Evolutionary conservation across 345 rosid species (phyloP).

Genomic region (Trapa incisa): DNA sequence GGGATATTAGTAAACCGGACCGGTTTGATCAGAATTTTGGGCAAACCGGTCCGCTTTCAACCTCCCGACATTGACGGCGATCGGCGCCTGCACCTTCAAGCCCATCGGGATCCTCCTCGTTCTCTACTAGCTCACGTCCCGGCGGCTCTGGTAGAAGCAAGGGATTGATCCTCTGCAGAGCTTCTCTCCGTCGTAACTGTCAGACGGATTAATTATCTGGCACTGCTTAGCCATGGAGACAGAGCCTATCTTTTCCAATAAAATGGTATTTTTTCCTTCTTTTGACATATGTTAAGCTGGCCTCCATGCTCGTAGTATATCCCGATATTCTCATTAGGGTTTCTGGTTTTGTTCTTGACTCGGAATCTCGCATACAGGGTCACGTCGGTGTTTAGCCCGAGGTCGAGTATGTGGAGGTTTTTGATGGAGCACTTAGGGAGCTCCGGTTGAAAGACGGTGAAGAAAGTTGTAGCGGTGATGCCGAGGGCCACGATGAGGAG

Average conservation of each 20-base stretch:
- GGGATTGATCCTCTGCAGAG: conserved; percentile 65
- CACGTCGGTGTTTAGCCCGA: conserved; percentile 48
- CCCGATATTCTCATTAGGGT: conserved; percentile 65
- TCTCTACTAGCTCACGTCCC: conserved; percentile 33
- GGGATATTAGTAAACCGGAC: not conserved
- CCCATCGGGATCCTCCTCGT: conserved; percentile 59
- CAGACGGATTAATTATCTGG: too few relatives aligned
- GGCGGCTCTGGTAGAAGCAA: conserved; percentile 64
- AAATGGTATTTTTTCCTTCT: too few relatives aligned
- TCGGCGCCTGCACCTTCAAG: conserved; percentile 52
- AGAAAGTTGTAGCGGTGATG: conserved; percentile 32
- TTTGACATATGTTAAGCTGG: conserved; percentile 27
- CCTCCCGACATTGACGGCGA: conserved; percentile 47
- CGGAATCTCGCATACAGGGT: conserved; percentile 47
- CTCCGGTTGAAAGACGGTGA: conserved; percentile 53
- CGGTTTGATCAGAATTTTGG: not conserved
- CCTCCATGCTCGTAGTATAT: conserved; percentile 67
- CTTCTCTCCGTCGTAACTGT: conserved; percentile 28
- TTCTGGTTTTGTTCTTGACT: conserved; percentile 57
- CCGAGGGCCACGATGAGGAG: conserved; percentile 25
- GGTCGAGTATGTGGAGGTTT: conserved; percentile 39
- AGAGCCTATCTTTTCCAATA: too few relatives aligned
- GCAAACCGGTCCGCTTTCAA: conserved; percentile 23
- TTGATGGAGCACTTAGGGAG: conserved; percentile 51
- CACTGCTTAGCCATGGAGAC: too few relatives aligned